Percentiles rank a stretch among this genome's conserved stretches.
phyloP scores from a whole-genome alignment of 2,329 filamentous ascomycete genomes.

The Trichoderma semiorbis region DNA sequence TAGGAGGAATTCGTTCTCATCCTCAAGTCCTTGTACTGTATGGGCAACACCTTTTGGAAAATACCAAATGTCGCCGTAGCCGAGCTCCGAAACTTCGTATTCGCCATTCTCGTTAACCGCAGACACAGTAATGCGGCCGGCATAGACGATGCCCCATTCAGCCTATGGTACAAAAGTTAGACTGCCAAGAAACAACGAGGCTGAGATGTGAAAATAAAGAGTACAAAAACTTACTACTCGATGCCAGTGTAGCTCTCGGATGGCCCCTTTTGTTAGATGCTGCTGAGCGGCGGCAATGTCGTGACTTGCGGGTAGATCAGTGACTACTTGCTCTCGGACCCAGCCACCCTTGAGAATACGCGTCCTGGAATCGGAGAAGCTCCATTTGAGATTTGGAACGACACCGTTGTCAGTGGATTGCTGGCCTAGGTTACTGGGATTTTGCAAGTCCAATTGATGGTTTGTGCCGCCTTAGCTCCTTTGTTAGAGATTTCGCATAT shows the following conservation, averaged over 20 bases:
- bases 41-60: conserved; percentile 65
- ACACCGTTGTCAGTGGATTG: conserved; percentile 60
- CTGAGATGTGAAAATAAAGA: background rate
- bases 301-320: conserved; percentile 62
- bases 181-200: background rate
- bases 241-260: conserved; percentile 66
- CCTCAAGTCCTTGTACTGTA: conserved; percentile 60
- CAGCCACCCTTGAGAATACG: conserved; percentile 61
- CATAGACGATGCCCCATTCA: conserved; percentile 64
- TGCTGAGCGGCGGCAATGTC: conserved; percentile 67
- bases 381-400: conserved; percentile 67
- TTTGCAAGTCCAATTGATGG: conserved; percentile 56
- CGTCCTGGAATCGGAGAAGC: conserved; percentile 65
- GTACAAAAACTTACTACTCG: conserved; percentile 48
- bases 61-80: conserved; percentile 65
- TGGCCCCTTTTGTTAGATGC: conserved; percentile 63
- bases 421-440: conserved; percentile 60
- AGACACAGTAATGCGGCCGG: conserved; percentile 54
- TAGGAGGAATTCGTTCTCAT: conserved; percentile 65
- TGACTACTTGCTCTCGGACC: conserved; percentile 63
- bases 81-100: conserved; percentile 52
- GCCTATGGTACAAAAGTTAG: conserved; percentile 40
- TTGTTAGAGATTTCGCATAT: background rate
- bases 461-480: conserved; percentile 60
- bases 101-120: conserved; percentile 61